A percentile compares a stretch with the other conserved stretches of the same genome.
Evolutionary conservation across 2,329 filamentous ascomycete genomes (phyloP).

Genomic region (Talaromyces amestolkiae): DNA sequence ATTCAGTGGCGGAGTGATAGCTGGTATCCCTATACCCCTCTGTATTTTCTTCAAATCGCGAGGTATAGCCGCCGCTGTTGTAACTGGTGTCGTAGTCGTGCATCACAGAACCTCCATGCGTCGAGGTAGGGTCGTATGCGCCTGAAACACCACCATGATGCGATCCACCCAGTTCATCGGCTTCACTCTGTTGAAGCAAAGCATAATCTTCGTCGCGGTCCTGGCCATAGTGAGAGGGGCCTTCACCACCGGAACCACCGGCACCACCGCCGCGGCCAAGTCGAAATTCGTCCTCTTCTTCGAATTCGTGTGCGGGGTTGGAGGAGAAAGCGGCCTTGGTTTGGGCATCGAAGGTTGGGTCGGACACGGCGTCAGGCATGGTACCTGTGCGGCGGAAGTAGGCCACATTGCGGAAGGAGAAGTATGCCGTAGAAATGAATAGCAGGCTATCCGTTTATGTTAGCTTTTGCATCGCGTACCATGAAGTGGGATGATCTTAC

Average conservation of each 20-base stretch:
- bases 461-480: neutral
- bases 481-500: conserved; percentile 35
- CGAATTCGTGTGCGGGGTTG: conserved; percentile 46
- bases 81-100: conserved; percentile 43
- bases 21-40: conserved; percentile 20
- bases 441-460: conserved; percentile 44
- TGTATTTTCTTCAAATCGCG: conserved; percentile 28
- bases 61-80: conserved; percentile 39
- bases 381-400: conserved; percentile 58
- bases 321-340: conserved; percentile 49
- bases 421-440: conserved; percentile 52
- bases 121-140: conserved; percentile 40
- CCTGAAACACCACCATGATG: conserved; percentile 38
- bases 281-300: conserved; percentile 46
- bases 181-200: conserved; percentile 48
- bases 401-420: conserved; percentile 56
- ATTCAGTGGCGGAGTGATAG: conserved; percentile 27
- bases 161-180: conserved; percentile 41
- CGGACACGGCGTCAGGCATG: conserved; percentile 47
- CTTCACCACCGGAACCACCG: conserved; percentile 24
- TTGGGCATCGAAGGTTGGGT: conserved; percentile 50
- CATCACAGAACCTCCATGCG: conserved; percentile 31
- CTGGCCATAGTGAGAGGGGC: conserved; percentile 42
- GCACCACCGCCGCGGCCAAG: conserved; percentile 31
- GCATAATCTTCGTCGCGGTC: conserved; percentile 53